phyloP scores from a whole-genome alignment of 169 alveolate species.

The Babesia divergens region DNA sequence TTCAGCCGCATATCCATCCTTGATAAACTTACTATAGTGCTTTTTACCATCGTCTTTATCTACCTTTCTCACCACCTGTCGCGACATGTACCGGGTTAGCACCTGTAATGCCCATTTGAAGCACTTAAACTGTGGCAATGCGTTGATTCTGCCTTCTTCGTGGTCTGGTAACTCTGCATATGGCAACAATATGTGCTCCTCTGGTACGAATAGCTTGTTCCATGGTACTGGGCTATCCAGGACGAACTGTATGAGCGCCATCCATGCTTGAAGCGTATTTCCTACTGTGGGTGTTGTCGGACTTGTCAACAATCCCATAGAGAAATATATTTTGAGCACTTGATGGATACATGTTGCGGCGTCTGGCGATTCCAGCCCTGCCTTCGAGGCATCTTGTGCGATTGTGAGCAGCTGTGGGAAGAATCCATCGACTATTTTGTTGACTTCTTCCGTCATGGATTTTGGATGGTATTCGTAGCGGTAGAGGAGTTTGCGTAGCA shows the following conservation, averaged over 20 bases:
- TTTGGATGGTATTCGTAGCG: conserved; percentile 59
- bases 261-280: conserved; percentile 55
- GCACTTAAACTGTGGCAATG: conserved; percentile 50
- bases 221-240: conserved; percentile 18
- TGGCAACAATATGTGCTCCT: conserved; percentile 14
- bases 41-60: conserved; percentile 19
- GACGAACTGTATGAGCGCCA: conserved; percentile 36
- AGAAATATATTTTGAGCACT: conserved; percentile 55
- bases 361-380: conserved; percentile 48
- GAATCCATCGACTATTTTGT: conserved; percentile 18
- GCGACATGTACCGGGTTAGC: conserved; percentile 47
- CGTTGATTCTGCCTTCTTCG: conserved; percentile 24
- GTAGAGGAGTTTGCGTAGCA: conserved; percentile 39
- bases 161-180: conserved; percentile 49
- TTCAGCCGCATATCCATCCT: conserved; percentile 31
- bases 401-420: conserved; percentile 44
- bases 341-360: conserved; percentile 61
- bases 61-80: conserved; percentile 18
- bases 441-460: conserved; percentile 32
- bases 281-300: conserved; percentile 33
- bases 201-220: conserved; percentile 1
- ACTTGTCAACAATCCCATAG: conserved; percentile 50
- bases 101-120: conserved; percentile 60
- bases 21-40: conserved; percentile 11
- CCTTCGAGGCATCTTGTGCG: conserved; percentile 60